Evolutionary conservation across 768 basidiomycete genomes (phyloP).

Genomic region (Rhodosporidiobolus sp.): DNA sequence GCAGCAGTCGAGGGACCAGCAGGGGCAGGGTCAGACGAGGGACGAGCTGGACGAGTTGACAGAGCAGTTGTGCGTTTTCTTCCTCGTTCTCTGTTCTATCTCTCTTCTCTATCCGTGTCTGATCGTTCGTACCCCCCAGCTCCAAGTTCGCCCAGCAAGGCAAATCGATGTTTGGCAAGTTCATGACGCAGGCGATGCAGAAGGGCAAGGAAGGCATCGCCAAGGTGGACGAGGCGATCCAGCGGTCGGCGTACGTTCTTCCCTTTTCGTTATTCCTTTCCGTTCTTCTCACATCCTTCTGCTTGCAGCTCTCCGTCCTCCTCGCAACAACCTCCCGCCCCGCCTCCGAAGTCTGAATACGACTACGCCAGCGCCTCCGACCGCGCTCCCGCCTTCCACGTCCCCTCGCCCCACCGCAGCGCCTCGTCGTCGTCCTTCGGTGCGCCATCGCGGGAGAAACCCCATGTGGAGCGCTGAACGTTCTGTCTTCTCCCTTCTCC

Average conservation of each 20-base stretch:
- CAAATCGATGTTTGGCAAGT: constrained; percentile 25
- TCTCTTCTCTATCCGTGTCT: background rate
- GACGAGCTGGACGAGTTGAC: constrained; percentile 35
- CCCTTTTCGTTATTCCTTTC: too few relatives aligned
- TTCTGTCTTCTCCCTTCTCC: too few relatives aligned
- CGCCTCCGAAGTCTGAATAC: constrained; percentile 11
- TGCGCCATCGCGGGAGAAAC: too few relatives aligned
- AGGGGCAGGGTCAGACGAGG: background rate
- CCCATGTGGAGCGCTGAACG: too few relatives aligned
- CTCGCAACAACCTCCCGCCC: background rate
- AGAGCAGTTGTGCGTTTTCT: constrained; percentile 28
- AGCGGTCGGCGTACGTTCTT: constrained; percentile 16
- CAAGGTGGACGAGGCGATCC: constrained; percentile 25
- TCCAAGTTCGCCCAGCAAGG: constrained; percentile 36
- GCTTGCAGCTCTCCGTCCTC: background rate
- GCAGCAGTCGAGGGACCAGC: constrained; percentile 52
- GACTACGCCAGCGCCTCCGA: background rate
- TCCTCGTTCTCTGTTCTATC: too few relatives aligned
- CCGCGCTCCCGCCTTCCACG: background rate
- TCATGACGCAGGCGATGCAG: constrained; percentile 5
- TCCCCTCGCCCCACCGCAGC: background rate
- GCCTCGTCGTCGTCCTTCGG: background rate
- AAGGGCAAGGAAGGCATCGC: constrained; percentile 30
- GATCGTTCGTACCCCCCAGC: background rate
- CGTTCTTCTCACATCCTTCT: too few relatives aligned